Conservation (phyloP, 2,329 filamentous ascomycete species). For the Penicillium sp. region DNA sequence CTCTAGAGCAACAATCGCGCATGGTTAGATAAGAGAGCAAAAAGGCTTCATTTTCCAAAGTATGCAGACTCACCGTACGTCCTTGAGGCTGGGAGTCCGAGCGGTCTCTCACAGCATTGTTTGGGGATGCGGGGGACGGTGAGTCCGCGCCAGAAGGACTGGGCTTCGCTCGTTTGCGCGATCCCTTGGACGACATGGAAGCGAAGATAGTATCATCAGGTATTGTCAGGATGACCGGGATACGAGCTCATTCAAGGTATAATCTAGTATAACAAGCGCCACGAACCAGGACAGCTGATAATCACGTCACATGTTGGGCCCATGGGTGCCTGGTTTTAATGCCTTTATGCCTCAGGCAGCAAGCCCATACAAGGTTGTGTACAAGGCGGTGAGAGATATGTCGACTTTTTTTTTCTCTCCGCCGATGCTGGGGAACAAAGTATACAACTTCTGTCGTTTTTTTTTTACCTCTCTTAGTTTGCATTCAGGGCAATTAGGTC, state of each 20-base stretch:
- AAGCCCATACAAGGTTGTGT: not conserved
- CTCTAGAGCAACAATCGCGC: conserved; percentile 23
- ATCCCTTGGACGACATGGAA: conserved; percentile 42
- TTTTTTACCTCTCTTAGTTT: conserved; percentile 8
- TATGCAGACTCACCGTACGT: conserved; percentile 29
- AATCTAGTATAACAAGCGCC: conserved; percentile 12
- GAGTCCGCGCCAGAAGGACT: conserved; percentile 36
- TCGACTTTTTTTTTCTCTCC: conserved; percentile 25
- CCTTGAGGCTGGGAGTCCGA: conserved; percentile 28
- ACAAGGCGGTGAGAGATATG: conserved; percentile 28
- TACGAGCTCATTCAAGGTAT: not conserved
- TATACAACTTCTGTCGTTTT: conserved; percentile 18
- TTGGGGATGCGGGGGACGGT: conserved; percentile 25
- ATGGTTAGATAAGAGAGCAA: conserved; percentile 9
- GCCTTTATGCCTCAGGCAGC: conserved; percentile 13
- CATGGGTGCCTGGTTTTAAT: conserved; percentile 14
- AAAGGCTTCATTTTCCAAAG: not conserved
- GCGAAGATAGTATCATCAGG: conserved; percentile 36
- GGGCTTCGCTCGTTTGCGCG: conserved; percentile 46
- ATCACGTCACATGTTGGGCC: conserved; percentile 36
- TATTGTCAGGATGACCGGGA: not conserved
- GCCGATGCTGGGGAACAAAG: conserved; percentile 11
- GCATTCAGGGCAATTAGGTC: conserved; percentile 24
- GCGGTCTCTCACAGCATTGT: conserved; percentile 26
- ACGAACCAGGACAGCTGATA: conserved; percentile 24